Evolutionary conservation across 129 eudicot species (phyloP).

Genomic region (Tagetes patula): DNA sequence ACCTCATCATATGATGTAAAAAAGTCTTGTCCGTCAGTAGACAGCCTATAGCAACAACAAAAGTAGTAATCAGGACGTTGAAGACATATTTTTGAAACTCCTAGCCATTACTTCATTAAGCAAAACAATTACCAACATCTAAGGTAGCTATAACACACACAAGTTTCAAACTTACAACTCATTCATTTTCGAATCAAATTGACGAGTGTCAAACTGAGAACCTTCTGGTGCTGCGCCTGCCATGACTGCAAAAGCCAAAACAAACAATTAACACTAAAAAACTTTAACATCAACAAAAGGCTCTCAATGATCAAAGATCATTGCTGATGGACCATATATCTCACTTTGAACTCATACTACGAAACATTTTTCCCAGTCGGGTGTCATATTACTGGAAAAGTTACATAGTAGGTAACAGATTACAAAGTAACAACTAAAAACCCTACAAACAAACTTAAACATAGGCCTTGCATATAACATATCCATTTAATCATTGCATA

Average conservation of each 20-base stretch:
- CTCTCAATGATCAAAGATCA: neutral
- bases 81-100: neutral
- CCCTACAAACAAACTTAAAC: neutral
- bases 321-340: neutral
- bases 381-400: neutral
- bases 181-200: slow-evolving; percentile 56
- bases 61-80: neutral
- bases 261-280: neutral
- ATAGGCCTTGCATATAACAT: neutral
- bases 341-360: neutral
- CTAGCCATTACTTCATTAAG: neutral
- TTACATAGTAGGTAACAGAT: neutral
- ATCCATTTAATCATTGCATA: neutral
- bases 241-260: slow-evolving; percentile 41
- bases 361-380: neutral
- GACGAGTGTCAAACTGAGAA: slow-evolving; percentile 58
- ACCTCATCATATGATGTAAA: slow-evolving; percentile 64
- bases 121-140: neutral
- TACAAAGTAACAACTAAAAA: neutral
- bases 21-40: slow-evolving; percentile 54
- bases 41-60: slow-evolving; percentile 32
- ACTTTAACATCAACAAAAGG: neutral
- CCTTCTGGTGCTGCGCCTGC: slow-evolving; percentile 61
- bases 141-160: neutral
- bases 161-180: slow-evolving; percentile 44